Percentiles rank a stretch among this genome's conserved stretches.
These are phyloP conservation scores for Mycena sanguinolenta DNA, from an alignment of 768 basidiomycete genomes.

Conservation along the genomic window DNA sequence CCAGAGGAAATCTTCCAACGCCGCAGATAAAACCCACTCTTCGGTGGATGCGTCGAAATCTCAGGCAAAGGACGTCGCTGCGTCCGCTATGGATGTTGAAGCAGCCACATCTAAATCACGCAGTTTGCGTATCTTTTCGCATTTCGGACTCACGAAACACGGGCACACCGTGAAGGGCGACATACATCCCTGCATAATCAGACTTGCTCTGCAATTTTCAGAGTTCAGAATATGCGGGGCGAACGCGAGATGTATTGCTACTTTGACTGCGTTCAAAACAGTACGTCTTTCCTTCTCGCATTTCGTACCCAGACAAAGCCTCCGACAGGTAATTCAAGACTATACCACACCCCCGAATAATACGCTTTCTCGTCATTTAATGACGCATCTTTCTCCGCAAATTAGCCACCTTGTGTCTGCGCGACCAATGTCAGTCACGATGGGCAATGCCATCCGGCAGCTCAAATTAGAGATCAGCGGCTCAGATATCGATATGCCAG, in stretches of 20 bases:
- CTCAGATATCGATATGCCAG: slow-evolving; percentile 92
- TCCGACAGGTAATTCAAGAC: slow-evolving; percentile 85
- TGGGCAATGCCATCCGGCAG: slow-evolving; percentile 95
- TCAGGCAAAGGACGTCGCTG: slow-evolving; percentile 30
- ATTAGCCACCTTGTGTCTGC: slow-evolving; percentile 91
- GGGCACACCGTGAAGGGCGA: slow-evolving; percentile 77
- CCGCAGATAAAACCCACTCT: slow-evolving; percentile 45
- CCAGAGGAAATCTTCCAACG: slow-evolving; percentile 42
- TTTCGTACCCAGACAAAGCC: slow-evolving; percentile 16
- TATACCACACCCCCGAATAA: slow-evolving; percentile 90
- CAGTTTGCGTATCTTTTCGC: slow-evolving; percentile 87
- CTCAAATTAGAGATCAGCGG: slow-evolving; percentile 95
- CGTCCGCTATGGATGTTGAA: slow-evolving; percentile 43
- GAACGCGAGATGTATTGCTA: slow-evolving; percentile 95
- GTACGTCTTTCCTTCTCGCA: slow-evolving; percentile 59
- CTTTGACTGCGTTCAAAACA: slow-evolving; percentile 90
- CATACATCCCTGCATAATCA: slow-evolving; percentile 90
- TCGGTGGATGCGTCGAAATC: slow-evolving; percentile 36
- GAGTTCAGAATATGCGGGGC: slow-evolving; percentile 94
- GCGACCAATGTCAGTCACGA: slow-evolving; percentile 91
- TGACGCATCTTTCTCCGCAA: slow-evolving; percentile 93
- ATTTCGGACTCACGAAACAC: slow-evolving; percentile 83
- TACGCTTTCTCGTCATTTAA: slow-evolving; percentile 90
- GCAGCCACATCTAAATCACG: slow-evolving; percentile 63
- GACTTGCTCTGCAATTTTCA: slow-evolving; percentile 90